These are phyloP conservation scores for Penicillium lividum DNA, from an alignment of 495 filamentous ascomycete genomes.

Conservation along the genomic window DNA sequence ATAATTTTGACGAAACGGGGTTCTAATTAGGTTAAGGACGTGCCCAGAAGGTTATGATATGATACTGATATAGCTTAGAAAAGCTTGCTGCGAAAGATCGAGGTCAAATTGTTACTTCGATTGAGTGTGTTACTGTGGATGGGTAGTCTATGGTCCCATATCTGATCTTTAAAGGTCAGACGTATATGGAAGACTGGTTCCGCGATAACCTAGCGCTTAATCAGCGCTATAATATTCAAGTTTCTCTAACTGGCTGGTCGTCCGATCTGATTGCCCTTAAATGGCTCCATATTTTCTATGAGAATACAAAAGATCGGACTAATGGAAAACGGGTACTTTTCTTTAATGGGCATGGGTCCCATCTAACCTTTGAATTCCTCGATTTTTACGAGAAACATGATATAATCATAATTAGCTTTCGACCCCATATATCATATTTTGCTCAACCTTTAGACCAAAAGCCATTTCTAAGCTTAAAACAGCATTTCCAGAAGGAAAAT, in stretches of 20 bases:
- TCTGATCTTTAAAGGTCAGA: background rate
- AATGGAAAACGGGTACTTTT: background rate
- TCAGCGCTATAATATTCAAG: background rate
- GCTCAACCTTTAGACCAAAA: slow-evolving; percentile 1
- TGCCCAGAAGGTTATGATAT: background rate
- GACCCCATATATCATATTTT: background rate
- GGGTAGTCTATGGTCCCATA: background rate
- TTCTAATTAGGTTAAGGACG: background rate
- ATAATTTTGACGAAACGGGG: slow-evolving; percentile 1
- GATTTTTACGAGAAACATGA: background rate
- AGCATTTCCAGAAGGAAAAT: background rate
- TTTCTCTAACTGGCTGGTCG: background rate
- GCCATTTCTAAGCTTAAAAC: background rate
- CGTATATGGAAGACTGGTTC: background rate
- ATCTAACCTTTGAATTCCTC: background rate
- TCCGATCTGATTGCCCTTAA: background rate
- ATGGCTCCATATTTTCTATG: background rate
- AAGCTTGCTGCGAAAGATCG: background rate
- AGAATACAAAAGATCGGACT: background rate
- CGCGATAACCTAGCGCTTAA: background rate
- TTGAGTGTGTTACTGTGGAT: background rate
- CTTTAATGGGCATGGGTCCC: background rate
- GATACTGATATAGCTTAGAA: background rate
- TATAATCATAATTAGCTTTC: background rate
- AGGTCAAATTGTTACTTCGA: background rate